Base-by-base conservation (phyloP, 208 protist species). In the Acanthamoeba quina region DNA sequence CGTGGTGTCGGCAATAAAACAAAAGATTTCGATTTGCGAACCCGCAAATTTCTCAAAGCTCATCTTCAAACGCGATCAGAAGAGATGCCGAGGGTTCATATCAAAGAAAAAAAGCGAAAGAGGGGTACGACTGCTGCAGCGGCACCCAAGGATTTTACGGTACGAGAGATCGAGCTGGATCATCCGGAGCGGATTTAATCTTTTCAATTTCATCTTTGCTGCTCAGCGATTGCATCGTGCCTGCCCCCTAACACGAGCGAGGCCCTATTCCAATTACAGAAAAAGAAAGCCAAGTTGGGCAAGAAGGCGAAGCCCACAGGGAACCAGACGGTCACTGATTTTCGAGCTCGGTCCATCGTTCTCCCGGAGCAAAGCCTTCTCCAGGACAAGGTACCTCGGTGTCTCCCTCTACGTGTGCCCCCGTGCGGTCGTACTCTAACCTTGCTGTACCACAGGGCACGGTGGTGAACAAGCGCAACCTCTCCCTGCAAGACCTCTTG, bases 401-500 rank as follows among this genome's bases (percentile, higher is more conserved):
- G 10, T 41, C 19, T 60, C 24, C 76, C 44, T 26, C 15, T 26
- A 60, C 21, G 0, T 76, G n/a, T 37, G 21, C 13, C 72, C 10
- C 3, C 21, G 13, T 1, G 7, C 47, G 21, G 19, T 31, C 21
- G 15, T 15, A 80, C 19, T 24, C 31, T 82, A 24, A 41, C 31
- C 72, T 31, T 15, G 9, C 66, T 26, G 26, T 26, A 74, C 26
- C 11, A 44, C 52, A 88, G 78, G 78, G 78, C 26, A 44, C 52
- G 15, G 78, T 88, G 3, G 85, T 91, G 11, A 91, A 91, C 85
- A 91, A 91, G n/a, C 29, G 85, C 29, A 91, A 91, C 85, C 41
- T 91, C 13, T 56, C 85, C 17, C 60, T 91, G 54, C 85, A 91
- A 68, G 85, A 91, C 37, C 60, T 91, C 2, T 34, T 91, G 37